phyloP scores from a whole-genome alignment of 257 asterid genomes.

The Penstemon newberryi region DNA sequence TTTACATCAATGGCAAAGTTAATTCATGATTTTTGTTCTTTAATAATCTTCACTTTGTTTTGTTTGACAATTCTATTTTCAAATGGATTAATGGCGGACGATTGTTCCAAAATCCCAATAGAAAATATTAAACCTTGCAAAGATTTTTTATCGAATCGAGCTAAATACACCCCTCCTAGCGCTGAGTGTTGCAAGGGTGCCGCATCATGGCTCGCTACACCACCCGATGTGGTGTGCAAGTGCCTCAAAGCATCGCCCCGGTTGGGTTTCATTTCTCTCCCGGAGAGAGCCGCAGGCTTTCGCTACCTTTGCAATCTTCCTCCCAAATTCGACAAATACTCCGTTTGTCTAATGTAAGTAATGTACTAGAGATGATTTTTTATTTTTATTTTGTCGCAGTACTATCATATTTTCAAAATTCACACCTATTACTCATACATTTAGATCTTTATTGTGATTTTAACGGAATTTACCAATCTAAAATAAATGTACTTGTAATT shows the following conservation, averaged over 20 bases:
- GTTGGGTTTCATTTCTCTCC: not conserved
- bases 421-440: too few species aligned
- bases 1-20: not conserved
- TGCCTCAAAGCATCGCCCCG: not conserved
- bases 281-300: not conserved
- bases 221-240: not conserved
- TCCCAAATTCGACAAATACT: not conserved
- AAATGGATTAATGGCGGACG: not conserved
- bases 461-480: too few species aligned
- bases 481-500: too few species aligned
- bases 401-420: too few species aligned
- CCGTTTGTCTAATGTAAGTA: not conserved
- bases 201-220: not conserved
- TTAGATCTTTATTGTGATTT: too few species aligned
- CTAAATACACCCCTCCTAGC: not conserved
- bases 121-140: not conserved
- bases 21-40: not conserved
- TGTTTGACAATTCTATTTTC: not conserved
- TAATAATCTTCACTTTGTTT: not conserved
- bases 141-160: not conserved
- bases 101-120: not conserved
- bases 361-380: too few species aligned
- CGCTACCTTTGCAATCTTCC: not conserved
- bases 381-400: too few species aligned
- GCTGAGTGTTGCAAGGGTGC: not conserved